Conservation (phyloP, 148 eudicot species). For the Vaccinium macrocarpon region DNA sequence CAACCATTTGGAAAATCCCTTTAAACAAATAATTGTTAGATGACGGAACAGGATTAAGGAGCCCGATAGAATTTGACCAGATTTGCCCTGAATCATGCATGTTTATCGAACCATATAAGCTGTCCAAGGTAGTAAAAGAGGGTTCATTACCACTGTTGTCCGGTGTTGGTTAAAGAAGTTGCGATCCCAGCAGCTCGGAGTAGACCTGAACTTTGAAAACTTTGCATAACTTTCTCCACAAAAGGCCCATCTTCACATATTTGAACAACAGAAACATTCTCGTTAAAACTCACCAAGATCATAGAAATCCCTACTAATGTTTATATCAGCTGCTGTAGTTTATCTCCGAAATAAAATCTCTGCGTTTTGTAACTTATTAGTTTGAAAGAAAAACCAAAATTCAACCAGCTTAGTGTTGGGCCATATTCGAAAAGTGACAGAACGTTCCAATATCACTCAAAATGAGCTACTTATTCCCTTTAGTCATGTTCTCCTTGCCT, state of each 20-base stretch:
- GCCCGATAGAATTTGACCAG: neutral
- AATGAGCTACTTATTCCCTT: neutral
- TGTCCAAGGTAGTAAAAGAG: neutral
- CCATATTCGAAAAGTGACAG: neutral
- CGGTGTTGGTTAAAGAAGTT: conserved; percentile 69
- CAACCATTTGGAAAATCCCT: conserved; percentile 99
- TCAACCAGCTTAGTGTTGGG: neutral
- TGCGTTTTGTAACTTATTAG: neutral
- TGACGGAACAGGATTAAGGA: neutral
- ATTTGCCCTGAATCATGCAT: too few species aligned
- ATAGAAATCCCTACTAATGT: neutral
- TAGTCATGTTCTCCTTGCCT: neutral
- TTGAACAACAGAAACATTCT: conserved; percentile 10
- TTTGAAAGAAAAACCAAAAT: neutral
- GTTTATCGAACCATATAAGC: neutral
- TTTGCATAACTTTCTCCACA: conserved; percentile 55
- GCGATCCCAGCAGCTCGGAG: conserved; percentile 68
- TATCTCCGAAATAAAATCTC: neutral
- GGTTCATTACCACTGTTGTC: conserved; percentile 75
- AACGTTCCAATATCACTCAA: neutral
- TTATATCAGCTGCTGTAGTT: neutral
- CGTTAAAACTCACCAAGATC: neutral
- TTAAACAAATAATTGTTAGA: neutral
- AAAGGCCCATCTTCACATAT: conserved; percentile 39
- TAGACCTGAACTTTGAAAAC: conserved; percentile 70